Evolutionary conservation across 2,329 filamentous ascomycete genomes (phyloP).

Genomic region (Colletotrichum chlorophyti): DNA sequence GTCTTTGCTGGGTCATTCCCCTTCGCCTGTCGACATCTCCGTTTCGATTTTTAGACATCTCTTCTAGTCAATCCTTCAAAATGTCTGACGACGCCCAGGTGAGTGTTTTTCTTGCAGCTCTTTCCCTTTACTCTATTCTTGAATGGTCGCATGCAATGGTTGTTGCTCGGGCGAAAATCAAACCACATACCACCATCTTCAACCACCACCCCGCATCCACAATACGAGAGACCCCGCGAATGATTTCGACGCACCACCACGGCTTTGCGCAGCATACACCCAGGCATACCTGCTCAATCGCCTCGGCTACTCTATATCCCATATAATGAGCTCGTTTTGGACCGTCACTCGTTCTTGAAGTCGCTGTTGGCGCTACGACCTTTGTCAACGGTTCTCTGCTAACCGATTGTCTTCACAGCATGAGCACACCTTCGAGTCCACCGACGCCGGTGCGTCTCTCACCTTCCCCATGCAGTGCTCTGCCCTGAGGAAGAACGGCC

Average conservation of each 20-base stretch:
- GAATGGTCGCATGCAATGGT: slow-evolving; percentile 35
- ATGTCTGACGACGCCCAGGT: slow-evolving; percentile 64
- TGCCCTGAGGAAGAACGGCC: slow-evolving; percentile 98
- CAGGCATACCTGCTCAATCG: no score
- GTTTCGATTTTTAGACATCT: slow-evolving; percentile 32
- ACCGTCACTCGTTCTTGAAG: no score
- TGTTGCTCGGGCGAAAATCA: slow-evolving; percentile 38
- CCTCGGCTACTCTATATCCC: no score
- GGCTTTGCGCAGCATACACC: slow-evolving; percentile 17
- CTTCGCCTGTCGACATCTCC: slow-evolving; percentile 34
- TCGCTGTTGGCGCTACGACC: no score
- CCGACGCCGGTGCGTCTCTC: slow-evolving; percentile 92
- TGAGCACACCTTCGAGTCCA: slow-evolving; percentile 82
- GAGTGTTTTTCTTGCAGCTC: slow-evolving; percentile 40
- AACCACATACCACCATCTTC: slow-evolving; percentile 30
- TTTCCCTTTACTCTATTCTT: slow-evolving; percentile 10
- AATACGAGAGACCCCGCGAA: slow-evolving; percentile 34
- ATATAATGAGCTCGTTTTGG: no score
- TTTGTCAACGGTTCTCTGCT: not conserved
- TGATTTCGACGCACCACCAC: slow-evolving; percentile 27
- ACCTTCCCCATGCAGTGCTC: slow-evolving; percentile 99
- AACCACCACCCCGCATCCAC: slow-evolving; percentile 52
- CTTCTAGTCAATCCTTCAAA: slow-evolving; percentile 51
- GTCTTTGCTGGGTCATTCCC: slow-evolving; percentile 26
- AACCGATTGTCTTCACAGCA: slow-evolving; percentile 52